Conservation (phyloP, 371 early-diverging fungal species). For the Parasitella parasitica region DNA sequence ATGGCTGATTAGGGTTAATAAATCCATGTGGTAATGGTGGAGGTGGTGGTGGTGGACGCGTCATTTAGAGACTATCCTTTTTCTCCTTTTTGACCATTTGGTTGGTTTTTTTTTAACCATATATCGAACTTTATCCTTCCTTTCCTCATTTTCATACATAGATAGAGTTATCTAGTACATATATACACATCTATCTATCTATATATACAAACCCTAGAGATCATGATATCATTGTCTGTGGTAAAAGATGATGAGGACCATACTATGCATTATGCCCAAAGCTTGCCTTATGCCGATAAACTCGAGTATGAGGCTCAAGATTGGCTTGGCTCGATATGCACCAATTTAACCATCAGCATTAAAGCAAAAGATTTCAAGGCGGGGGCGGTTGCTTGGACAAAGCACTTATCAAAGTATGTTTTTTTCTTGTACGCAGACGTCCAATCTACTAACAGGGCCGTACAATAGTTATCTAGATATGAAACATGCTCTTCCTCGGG, state of each 20-base stretch:
- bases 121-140: not conserved
- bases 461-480: conserved; percentile 60
- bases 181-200: too few species aligned
- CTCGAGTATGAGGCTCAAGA: conserved; percentile 53
- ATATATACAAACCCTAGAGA: too few species aligned
- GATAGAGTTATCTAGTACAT: too few species aligned
- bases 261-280: conserved; percentile 43
- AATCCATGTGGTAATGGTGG: too few species aligned
- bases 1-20: too few species aligned
- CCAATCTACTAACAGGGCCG: too few species aligned
- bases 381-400: conserved; percentile 59
- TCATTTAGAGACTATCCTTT: not conserved
- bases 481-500: conserved; percentile 60
- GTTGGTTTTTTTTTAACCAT: not conserved
- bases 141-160: not conserved
- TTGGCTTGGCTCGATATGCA: conserved; percentile 57
- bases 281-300: conserved; percentile 57
- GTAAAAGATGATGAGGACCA: conserved; percentile 42
- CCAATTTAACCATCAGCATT: conserved; percentile 49
- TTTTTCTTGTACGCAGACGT: too few species aligned
- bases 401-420: conserved; percentile 54
- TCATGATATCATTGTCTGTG: conserved; percentile 37
- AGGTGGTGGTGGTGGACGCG: not conserved
- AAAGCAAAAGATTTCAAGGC: conserved; percentile 62
- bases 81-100: not conserved